Evolutionary conservation across 176 grass and related monocot species (phyloP), one percentile per base, ranked within the genome.

Genomic region (Eragrostis curvula): DNA sequence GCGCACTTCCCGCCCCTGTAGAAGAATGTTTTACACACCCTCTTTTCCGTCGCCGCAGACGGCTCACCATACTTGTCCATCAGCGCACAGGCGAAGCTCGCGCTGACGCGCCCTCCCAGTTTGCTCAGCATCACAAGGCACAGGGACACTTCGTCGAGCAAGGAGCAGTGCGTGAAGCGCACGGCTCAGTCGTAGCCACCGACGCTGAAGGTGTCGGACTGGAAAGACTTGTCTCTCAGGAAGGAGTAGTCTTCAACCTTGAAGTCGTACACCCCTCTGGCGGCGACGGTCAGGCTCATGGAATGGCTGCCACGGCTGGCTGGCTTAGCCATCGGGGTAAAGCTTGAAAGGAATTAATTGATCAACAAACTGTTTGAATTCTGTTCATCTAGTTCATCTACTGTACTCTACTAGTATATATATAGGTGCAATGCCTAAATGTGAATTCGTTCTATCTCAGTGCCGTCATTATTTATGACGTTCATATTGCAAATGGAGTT

Each of bases 111-210:
- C 1, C 5, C 42, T 21, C 21, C 3, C 0, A 24, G n/a, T 18
- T 50, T 0, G 57, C 75, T 65, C 9, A 47, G 18, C 23, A 60
- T n/a, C n/a, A 69, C 48, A 13, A 55, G 18, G 50, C 21, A 21
- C 12, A 77, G 10, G 2, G 23, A 61, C 21, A 44, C 3, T 3
- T 23, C 1, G 36, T 17, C 12, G 29, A 0, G 0, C 16, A 0
- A 3, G 49, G 5, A 15, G 0, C 51, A 53, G 17, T 4, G 5
- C 6, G 1, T 7, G 17, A 53, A 42, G 56, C 27, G 66, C 18
- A 82, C 28, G 10, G 66, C 49, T 66, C 79, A 72, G 8, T 8
- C 1, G 79, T 72, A 32, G 79, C 66, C 50, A 2, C 79, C 36
- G 6, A 82, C 50, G 40, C 9, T 18, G 50, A 82, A 82, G 16